phyloP scores from a whole-genome alignment of 345 rosid genomes.

The Brassica rapa region DNA sequence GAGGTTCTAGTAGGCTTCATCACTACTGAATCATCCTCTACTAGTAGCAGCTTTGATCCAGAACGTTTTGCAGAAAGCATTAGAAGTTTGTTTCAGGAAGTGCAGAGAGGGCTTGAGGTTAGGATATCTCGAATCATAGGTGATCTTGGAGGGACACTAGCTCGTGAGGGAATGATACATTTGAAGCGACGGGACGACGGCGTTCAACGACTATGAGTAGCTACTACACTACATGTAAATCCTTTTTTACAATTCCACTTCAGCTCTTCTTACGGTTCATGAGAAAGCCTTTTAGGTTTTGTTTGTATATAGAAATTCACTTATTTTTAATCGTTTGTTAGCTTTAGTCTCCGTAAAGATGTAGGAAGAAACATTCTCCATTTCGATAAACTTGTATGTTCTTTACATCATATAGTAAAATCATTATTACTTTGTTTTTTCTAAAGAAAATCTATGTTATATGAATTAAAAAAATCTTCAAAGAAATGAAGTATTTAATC shows the following conservation, averaged over 20 bases:
- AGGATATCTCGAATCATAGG: constrained; percentile 85
- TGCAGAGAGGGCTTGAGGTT: constrained; percentile 91
- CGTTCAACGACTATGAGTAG: constrained; percentile 23
- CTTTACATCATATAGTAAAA: background rate
- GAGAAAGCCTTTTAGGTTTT: constrained; percentile 10
- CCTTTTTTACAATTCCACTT: background rate
- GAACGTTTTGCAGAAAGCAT: constrained; percentile 66
- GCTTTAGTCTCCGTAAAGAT: background rate
- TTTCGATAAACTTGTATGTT: background rate
- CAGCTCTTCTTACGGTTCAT: constrained; percentile 8
- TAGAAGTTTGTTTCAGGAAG: constrained; percentile 66
- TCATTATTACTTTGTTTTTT: background rate
- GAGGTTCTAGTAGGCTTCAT: constrained; percentile 51
- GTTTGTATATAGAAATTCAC: constrained; percentile 1
- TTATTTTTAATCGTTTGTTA: background rate
- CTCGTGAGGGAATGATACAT: constrained; percentile 80
- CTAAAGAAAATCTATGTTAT: background rate
- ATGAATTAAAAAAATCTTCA: background rate
- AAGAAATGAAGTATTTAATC: background rate
- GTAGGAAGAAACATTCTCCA: background rate
- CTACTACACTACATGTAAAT: constrained; percentile 8
- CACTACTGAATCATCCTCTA: constrained; percentile 39
- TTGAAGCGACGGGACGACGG: constrained; percentile 43
- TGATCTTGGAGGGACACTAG: constrained; percentile 84
- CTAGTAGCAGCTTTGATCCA: constrained; percentile 52